Evolutionary conservation across 192 early-diverging fungal genomes (phyloP), one percentile per base, ranked within the genome.

Genomic region (Obelidium mucronatum): DNA sequence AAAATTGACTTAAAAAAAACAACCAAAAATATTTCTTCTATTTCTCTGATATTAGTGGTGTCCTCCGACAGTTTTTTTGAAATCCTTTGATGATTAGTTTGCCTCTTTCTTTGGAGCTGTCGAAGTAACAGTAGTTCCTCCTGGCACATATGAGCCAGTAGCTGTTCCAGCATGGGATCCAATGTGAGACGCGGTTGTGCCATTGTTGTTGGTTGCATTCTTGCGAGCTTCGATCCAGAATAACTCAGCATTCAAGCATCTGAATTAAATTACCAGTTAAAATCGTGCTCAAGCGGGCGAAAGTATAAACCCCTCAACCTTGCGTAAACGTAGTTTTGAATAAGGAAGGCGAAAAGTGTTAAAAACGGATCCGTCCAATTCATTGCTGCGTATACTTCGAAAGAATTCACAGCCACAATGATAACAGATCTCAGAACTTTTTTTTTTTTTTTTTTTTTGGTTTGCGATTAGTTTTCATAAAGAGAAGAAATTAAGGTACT

Each of bases 221-320:
- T 58, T 58, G 8, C 44, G 8, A 6, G 55, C 55, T 26, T 58
- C 55, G 26, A 58, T 58, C 55, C 55, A 58, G 5, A 58, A 58
- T 26, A 58, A 58, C 55, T 58, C 55, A 31, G 55, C 55, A 31
- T 58, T 58, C 55, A 58, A 58, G 24, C 55, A 58, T n/a, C n/a
- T n/a, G n/a, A n/a, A n/a, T n/a, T n/a, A n/a, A n/a, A n/a, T n/a
- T n/a, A n/a, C n/a, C n/a, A n/a, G n/a, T n/a, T n/a, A n/a, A n/a
- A n/a, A n/a, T n/a, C n/a, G n/a, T n/a, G n/a, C n/a, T n/a, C n/a
- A n/a, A n/a, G n/a, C n/a, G n/a, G n/a, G n/a, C n/a, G n/a, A n/a
- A n/a, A n/a, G 28, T 94, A 92, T 86, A 92, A 8, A 22, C 48
- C 8, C n/a, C n/a, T n/a, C n/a, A n/a, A n/a, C 13, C 61, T 26